Conservation (phyloP, 83 land plant species). For the Picea abies region DNA sequence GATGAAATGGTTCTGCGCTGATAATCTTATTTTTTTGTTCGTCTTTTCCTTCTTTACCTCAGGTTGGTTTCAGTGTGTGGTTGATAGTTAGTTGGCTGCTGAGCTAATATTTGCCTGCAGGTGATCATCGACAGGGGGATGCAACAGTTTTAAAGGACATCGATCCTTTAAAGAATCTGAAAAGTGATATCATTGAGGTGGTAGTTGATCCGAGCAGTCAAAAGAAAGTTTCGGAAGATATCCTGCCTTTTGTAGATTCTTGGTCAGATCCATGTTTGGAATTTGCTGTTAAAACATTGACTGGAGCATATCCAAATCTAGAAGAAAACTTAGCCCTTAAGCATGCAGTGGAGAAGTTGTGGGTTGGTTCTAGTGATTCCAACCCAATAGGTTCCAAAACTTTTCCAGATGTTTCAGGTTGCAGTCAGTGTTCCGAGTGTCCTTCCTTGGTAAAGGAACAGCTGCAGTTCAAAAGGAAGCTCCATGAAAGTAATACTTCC, state of each 20-base stretch:
- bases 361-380: conserved; percentile 1
- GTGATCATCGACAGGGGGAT: conserved; percentile 14
- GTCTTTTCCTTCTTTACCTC: background rate
- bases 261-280: conserved; percentile 11
- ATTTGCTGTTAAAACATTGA: conserved; percentile 5
- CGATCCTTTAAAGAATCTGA: background rate
- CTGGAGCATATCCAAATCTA: conserved; percentile 9
- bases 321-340: conserved; percentile 9
- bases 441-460: background rate
- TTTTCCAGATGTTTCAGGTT: background rate
- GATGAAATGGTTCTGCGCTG: background rate
- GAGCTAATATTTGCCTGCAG: conserved; percentile 11
- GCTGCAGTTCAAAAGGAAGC: background rate
- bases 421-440: too few relatives aligned
- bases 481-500: too few relatives aligned
- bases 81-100: conserved; percentile 3
- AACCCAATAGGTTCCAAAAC: background rate
- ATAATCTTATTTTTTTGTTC: background rate
- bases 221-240: background rate
- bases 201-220: background rate
- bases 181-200: background rate
- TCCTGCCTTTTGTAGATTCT: background rate
- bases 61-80: background rate
- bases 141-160: background rate
- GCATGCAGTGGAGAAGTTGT: background rate